A percentile compares a stretch with the other conserved stretches of the same genome.
Evolutionary conservation across 2,329 filamentous ascomycete genomes (phyloP).

Genomic region (Leptographium galeiforme): DNA sequence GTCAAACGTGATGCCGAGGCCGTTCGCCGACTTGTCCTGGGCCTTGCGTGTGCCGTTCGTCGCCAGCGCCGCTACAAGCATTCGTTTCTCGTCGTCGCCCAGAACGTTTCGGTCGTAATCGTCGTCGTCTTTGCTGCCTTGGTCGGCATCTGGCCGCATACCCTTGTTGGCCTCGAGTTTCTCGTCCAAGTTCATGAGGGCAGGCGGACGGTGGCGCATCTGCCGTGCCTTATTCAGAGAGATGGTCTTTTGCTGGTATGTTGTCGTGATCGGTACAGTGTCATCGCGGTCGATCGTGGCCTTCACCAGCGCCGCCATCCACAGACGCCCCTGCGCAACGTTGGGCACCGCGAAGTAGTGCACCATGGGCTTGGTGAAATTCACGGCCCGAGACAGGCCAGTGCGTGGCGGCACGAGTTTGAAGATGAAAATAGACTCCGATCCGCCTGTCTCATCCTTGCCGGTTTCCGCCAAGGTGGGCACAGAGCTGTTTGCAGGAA

Average conservation of each 20-base stretch:
- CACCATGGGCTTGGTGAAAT: constrained; percentile 92
- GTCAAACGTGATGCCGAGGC: constrained; percentile 24
- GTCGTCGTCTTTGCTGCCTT: constrained; percentile 11
- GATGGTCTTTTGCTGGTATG: constrained; percentile 95
- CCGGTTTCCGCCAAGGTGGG: constrained; percentile 33
- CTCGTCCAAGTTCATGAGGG: constrained; percentile 60
- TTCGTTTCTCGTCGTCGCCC: constrained; percentile 11
- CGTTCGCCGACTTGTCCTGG: constrained; percentile 10
- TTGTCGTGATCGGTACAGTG: constrained; percentile 66
- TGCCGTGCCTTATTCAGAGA: constrained; percentile 76
- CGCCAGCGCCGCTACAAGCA: constrained; percentile 10
- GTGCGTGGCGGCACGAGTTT: constrained; percentile 86
- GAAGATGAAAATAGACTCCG: constrained; percentile 83
- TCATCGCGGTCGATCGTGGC: constrained; percentile 93
- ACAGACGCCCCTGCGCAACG: constrained; percentile 72
- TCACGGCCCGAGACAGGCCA: constrained; percentile 79
- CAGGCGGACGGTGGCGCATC: constrained; percentile 81
- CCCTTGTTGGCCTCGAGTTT: constrained; percentile 17
- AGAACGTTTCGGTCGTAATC: constrained; percentile 6
- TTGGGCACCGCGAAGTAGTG: constrained; percentile 97
- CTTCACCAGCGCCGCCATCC: constrained; percentile 99
- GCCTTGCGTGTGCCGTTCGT: constrained; percentile 11
- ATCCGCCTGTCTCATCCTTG: constrained; percentile 21
- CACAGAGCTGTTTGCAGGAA: constrained; percentile 32
- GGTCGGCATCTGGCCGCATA: not conserved